Evolutionary conservation across 208 protist species (phyloP), one percentile per base, ranked within the genome.

Genomic region (Leishmania amazonensis): DNA sequence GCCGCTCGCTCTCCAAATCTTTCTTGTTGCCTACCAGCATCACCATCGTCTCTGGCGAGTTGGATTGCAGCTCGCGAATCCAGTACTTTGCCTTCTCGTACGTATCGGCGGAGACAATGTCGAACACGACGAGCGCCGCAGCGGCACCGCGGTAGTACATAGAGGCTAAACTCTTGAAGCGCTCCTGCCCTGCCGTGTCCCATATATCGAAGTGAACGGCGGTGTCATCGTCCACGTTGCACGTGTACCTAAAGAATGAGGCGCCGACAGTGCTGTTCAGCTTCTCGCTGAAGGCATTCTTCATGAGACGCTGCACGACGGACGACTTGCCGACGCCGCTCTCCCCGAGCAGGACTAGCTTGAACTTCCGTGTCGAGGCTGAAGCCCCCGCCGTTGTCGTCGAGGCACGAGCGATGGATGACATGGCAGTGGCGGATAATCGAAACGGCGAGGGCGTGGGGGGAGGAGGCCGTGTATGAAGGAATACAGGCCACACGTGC

Each of bases 1-100:
- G 68, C 28, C 94, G 89, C 38, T 70, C 75, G 28, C 45, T 80
- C 35, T 97, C 96, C 15, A 99, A 77, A 86, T 99, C 98, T 68
- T 83, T 92, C 84, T 99, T 99, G 88, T 99, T 99, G 42, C 98
- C 98, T 5, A 97, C 93, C 42, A 99, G 94, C 78, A 88, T 89
- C 49, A 99, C 89, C 35, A 94, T 79, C 31, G 99, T 98, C 78
- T 99, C 96, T 40, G 93, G 93, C 8, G 90, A 93, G 78, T 96
- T 94, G 13, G 92, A 89, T 7, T 95, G 83, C 71, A 99, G 91
- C 90, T 99, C 98, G 35, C 96, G 97, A 47, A 99, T 96, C 99
- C 99, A 99, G 80, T 97, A 95, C 83, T 98, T 96, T 51, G 98
- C 98, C 70, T 95, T 98, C 70, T 96, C 91, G 87, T 97, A 99